Evolutionary conservation across 1,139 yeast species (phyloP), one percentile per base, ranked within the genome.

Genomic region (Hansenula lynferdii): DNA sequence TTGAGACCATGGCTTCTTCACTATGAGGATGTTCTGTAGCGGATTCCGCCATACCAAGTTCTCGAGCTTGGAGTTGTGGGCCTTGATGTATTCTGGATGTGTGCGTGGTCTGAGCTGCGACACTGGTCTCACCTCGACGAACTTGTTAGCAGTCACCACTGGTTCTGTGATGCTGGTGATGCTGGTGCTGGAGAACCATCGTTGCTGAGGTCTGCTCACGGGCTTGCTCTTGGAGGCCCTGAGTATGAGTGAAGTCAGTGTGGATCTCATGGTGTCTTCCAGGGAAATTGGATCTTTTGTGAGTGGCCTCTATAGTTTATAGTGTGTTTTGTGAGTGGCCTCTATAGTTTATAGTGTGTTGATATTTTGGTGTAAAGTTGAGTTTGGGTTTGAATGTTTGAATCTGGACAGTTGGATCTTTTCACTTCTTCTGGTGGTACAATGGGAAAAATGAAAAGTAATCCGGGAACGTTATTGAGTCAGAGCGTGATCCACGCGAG

Each of bases 1-100:
- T 4, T 65, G 60, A 40, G 85, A 77, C 82, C 87, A 79, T 1
- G 96, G 96, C 57, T 90, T 90, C 59, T 87, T 89, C 31, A 86
- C 85, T 29, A 90, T 69, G 43, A 82, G 74, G 9, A 90, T 75
- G 57, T 90, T 90, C 44, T 77, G 73, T 12, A 86, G 74, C 1
- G 79, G 78, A 9, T 56, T 53, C 8, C 60, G 61, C 79, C 79
- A 79, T 19, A 69, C 60, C 30, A 78, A 51, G 31, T 72, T 67
- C 48, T 69, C 72, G 21, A 75, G 60, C 47, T 74, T 73, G 23
- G 76, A 67, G 39, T 69, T 69, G 3, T 75, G 66, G 11, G 70
- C 60, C 7, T 64, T 56, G 28, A 69, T 63, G 47, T 64, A 70
- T 31, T 69, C 75, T 6, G 79, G 72, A 20, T 39, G 40, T 7